Conservation (phyloP, 2,329 filamentous ascomycete species). For the Boeremia exigua region DNA sequence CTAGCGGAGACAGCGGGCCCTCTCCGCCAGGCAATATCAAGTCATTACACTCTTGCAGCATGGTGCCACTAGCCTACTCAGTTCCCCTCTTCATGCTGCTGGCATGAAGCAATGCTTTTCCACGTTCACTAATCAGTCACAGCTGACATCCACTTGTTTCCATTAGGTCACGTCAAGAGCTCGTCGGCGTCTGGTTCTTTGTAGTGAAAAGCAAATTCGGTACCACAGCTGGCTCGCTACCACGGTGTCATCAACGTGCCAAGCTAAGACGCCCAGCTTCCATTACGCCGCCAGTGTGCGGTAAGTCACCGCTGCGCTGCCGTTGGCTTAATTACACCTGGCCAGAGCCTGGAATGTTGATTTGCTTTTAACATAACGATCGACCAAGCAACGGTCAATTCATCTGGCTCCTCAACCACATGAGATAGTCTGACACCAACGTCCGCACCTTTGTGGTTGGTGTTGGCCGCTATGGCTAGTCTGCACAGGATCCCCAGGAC, state of each 20-base stretch:
- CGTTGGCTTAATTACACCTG: neutral
- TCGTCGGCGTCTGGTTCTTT: neutral
- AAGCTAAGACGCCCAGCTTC: slow-evolving; percentile 7
- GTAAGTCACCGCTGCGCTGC: neutral
- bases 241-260: neutral
- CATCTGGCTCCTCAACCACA: slow-evolving; percentile 6
- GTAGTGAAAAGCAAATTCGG: slow-evolving; percentile 5
- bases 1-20: slow-evolving; percentile 2
- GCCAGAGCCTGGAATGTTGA: neutral
- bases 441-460: slow-evolving; percentile 9
- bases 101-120: neutral
- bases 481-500: slow-evolving; percentile 22
- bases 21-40: slow-evolving; percentile 9
- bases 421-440: slow-evolving; percentile 7
- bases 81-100: neutral
- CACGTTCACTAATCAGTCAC: slow-evolving; percentile 3
- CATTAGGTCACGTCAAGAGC: neutral
- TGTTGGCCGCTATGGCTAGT: slow-evolving; percentile 10
- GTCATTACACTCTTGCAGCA: slow-evolving; percentile 6
- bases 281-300: neutral
- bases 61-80: neutral
- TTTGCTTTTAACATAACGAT: slow-evolving; percentile 10
- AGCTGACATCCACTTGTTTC: slow-evolving; percentile 1
- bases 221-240: slow-evolving; percentile 5
- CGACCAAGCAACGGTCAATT: slow-evolving; percentile 6